Base-by-base conservation (phyloP, 208 protist genomes). In the Leishmania braziliensis region DNA sequence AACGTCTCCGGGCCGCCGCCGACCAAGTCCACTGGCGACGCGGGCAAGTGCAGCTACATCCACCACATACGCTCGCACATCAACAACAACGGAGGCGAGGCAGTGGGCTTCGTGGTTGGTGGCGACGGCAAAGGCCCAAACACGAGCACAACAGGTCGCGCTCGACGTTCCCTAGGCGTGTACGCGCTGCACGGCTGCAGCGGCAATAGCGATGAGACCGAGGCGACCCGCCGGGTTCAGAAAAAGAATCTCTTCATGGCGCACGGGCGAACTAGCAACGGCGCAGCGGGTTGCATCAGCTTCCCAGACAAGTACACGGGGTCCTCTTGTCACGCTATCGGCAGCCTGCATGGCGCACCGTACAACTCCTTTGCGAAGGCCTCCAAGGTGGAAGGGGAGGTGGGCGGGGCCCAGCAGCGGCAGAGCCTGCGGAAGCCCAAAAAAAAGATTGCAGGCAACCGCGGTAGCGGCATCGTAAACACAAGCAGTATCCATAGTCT, bases 151-250 rank as follows among this genome's bases (percentile, higher is more conserved):
- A 69, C 54, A 20, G 33, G 46, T 46, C 75, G 81, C 20, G 74
- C 76, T 14, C 81, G 81, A 26, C 78, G 78, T 62, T 70, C 81
- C 23, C 33, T 84, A 46, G 77, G 70, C 12, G 63, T 79, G 20
- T 85, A 73, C 63, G 62, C 77, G 54, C 53, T 79, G 71, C 73
- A 79, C 23, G 78, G 77, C 68, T 69, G 33, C n/a, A 62, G 77
- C 18, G 73, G 62, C 39, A 56, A 69, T 4, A 58, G 62, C 23
- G 56, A 50, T 3, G 72, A 58, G 39, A 43, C 48, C 23, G 16
- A 63, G 29, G 53, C 43, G 50, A 62, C 60, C 10, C 68, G 65
- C 29, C 76, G 48, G n/a, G 50, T 36, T 33, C 76, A 73, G 56
- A 70, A 77, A 9, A 71, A 62, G 4, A 84, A n/a, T 14, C 23